These are phyloP conservation scores for Murraya koenigii DNA, from an alignment of 345 rosid genomes.

Conservation along the genomic window DNA sequence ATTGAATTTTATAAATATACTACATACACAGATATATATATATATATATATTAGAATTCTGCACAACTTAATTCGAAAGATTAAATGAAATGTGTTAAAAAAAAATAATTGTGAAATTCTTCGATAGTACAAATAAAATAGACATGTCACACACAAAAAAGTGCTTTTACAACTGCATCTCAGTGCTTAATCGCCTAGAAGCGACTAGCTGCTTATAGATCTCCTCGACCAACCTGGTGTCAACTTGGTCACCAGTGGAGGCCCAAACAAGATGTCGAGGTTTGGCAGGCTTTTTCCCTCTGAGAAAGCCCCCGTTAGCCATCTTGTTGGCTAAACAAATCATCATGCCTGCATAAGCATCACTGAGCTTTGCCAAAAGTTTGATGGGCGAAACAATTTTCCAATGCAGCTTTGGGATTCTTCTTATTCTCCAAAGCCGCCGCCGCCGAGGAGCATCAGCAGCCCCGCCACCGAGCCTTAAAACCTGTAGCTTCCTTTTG, in stretches of 20 bases:
- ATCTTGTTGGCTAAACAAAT: constrained; percentile 19
- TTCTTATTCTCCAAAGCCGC: not conserved
- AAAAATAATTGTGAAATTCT: too few species aligned
- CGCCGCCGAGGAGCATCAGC: not conserved
- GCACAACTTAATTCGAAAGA: too few species aligned
- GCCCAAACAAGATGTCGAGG: constrained; percentile 8
- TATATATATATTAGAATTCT: too few species aligned
- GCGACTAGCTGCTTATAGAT: constrained; percentile 35
- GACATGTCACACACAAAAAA: too few species aligned
- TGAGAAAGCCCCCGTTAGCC: constrained; percentile 14
- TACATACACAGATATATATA: too few species aligned
- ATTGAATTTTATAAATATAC: too few species aligned
- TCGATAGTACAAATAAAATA: too few species aligned
- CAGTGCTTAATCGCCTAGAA: constrained; percentile 17
- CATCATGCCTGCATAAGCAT: constrained; percentile 34
- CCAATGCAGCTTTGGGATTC: not conserved
- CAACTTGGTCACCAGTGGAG: constrained; percentile 37
- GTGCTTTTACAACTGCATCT: not conserved
- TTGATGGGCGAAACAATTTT: constrained; percentile 28
- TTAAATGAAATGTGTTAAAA: too few species aligned
- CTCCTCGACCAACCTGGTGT: constrained; percentile 26
- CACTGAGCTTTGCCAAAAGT: constrained; percentile 31
- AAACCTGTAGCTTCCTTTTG: constrained; percentile 27
- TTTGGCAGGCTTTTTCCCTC: constrained; percentile 28
- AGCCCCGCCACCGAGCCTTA: constrained; percentile 27